These are phyloP conservation scores for Malassezia japonica DNA, from an alignment of 1,284 basidiomycete genomes.

Conservation along the genomic window DNA sequence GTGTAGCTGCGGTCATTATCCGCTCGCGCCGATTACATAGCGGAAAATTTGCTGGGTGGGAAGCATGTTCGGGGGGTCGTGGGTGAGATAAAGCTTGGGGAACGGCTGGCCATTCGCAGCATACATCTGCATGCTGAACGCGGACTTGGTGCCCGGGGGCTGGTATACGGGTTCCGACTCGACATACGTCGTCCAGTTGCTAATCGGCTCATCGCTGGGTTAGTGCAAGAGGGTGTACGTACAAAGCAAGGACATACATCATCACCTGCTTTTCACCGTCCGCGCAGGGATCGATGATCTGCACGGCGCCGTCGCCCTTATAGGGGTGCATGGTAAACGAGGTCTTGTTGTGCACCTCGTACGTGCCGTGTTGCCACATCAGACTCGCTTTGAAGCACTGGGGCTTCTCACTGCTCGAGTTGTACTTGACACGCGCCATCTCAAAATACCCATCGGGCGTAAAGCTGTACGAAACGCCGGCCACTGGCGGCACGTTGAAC, in stretches of 20 bases:
- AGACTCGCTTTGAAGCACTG: slow-evolving; percentile 40
- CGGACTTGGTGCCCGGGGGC: slow-evolving; percentile 17
- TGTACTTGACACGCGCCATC: slow-evolving; percentile 29
- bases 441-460: slow-evolving; percentile 42
- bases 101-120: slow-evolving; percentile 26
- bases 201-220: not conserved
- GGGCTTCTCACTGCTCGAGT: slow-evolving; percentile 29
- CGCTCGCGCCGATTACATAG: slow-evolving; percentile 10
- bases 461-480: slow-evolving; percentile 43
- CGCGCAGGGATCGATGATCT: slow-evolving; percentile 6
- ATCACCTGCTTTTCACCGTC: not conserved
- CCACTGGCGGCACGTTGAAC: slow-evolving; percentile 31
- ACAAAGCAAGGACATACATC: not conserved
- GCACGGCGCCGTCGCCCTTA: slow-evolving; percentile 26
- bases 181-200: slow-evolving; percentile 10
- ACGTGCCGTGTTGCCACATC: slow-evolving; percentile 46
- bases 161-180: slow-evolving; percentile 24
- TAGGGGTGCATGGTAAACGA: slow-evolving; percentile 30
- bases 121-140: slow-evolving; percentile 30
- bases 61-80: slow-evolving; percentile 40
- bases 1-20: no score
- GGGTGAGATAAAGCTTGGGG: slow-evolving; percentile 27
- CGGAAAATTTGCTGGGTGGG: slow-evolving; percentile 33
- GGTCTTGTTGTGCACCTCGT: slow-evolving; percentile 27
- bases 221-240: not conserved